phyloP scores from a whole-genome alignment of 345 rosid species.

The Excoecaria cochinchinensis region DNA sequence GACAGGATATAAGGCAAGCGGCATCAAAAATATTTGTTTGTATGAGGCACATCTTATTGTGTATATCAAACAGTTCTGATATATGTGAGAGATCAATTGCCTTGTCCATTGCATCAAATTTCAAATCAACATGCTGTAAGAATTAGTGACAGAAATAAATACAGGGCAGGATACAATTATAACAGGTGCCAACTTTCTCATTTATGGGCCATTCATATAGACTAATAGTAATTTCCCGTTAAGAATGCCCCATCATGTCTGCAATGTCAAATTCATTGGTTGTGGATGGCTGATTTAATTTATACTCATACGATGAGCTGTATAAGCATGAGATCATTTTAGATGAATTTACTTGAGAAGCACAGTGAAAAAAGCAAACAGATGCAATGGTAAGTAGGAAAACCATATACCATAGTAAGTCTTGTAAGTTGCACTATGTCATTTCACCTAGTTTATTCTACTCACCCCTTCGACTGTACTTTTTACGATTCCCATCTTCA shows the following conservation, averaged over 20 bases:
- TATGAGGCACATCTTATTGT: neutral
- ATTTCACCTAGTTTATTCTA: constrained; percentile 5
- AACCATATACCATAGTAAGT: neutral
- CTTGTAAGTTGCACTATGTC: neutral
- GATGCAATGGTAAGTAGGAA: neutral
- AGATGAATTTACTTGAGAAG: neutral
- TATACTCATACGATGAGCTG: neutral
- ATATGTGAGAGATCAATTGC: neutral
- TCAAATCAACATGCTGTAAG: neutral
- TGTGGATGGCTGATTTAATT: neutral
- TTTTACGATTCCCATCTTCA: constrained; percentile 82
- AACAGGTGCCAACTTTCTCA: neutral
- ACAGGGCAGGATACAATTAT: neutral
- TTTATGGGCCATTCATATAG: neutral
- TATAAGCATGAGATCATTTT: neutral
- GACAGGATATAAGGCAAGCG: constrained; percentile 6
- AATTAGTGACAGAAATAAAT: neutral
- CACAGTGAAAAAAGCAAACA: neutral
- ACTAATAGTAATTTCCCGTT: neutral
- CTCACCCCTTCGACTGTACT: constrained; percentile 89
- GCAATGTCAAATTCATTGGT: neutral
- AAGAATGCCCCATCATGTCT: neutral
- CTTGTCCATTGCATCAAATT: neutral
- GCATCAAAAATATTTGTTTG: neutral
- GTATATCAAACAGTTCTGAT: neutral